Base-by-base conservation (phyloP, 2,329 filamentous ascomycete species). In the Penicillium brasilianum region DNA sequence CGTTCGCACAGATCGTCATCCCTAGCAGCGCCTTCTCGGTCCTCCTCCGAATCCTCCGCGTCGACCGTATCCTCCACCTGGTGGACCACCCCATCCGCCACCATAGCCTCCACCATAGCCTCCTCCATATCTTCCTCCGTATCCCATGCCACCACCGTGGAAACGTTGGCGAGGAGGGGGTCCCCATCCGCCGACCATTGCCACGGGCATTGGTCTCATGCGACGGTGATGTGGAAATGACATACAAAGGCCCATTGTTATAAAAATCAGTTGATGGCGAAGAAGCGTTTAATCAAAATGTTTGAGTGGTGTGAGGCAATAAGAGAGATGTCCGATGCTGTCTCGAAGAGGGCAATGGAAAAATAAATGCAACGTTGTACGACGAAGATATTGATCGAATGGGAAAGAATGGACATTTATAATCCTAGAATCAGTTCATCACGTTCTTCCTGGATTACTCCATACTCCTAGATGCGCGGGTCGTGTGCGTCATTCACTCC, bases 241-340 rank as follows among this genome's bases (percentile, higher is more conserved):
- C 61, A 66, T 61, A 36, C 61, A 66, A 41, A 66, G 61, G 30
- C 63, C 61, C 63, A 66, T 66, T 2, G 32, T 50, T 8, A 7
- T 36, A 22, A 28, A 22, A 28, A 2, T n/a, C 5, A 10, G 8
- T 30, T 5, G 5, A 9, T 14, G 16, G 9, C 1, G 18, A 18
- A n/a, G 13, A 11, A 16, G 18, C 14, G 1, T 16, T 34, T 5
- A n/a, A n/a, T 7, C 10, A 22, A 8, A 9, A n/a, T 2, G 16
- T 28, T 13, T 51, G 30, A 16, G 22, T 28, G 4, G 7, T 34
- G 22, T 18, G 36, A 11, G n/a, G n/a, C 4, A 34, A 36, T 22
- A 37, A 14, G 3, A 16, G 18, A 9, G 48, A 28, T 3, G 48
- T n/a, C 25, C 25, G 25, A 51, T 30, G 39, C 22, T 11, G 18